Evolutionary conservation across 2,329 filamentous ascomycete genomes (phyloP).

Genomic region (Nigrospora sphaerica): DNA sequence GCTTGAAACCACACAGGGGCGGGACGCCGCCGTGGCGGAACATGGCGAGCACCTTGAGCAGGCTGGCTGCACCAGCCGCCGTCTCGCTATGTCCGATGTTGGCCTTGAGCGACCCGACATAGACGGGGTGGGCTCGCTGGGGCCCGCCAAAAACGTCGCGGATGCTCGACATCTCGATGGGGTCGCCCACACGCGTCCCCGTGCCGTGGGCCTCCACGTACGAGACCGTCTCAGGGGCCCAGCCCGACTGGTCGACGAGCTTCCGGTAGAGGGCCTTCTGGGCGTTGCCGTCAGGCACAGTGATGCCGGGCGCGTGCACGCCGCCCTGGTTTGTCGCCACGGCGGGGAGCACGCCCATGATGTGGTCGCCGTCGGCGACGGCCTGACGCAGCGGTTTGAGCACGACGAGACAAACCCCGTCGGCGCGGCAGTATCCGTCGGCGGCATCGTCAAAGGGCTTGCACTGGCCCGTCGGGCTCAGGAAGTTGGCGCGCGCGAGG

Average conservation of each 20-base stretch:
- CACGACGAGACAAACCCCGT: slow-evolving; percentile 39
- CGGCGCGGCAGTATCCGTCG: slow-evolving; percentile 47
- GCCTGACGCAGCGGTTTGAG: slow-evolving; percentile 44
- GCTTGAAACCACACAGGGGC: slow-evolving; percentile 15
- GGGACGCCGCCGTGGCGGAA: slow-evolving; percentile 16
- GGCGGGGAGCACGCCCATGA: slow-evolving; percentile 33
- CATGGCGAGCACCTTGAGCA: slow-evolving; percentile 26
- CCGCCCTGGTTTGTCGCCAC: slow-evolving; percentile 28
- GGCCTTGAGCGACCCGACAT: slow-evolving; percentile 21
- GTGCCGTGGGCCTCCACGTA: slow-evolving; percentile 37
- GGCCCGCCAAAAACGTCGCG: slow-evolving; percentile 8
- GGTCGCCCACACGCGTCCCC: slow-evolving; percentile 30
- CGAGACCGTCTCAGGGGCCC: not conserved
- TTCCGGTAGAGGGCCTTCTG: slow-evolving; percentile 22
- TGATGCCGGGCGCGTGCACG: slow-evolving; percentile 15
- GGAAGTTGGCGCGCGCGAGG: slow-evolving; percentile 25
- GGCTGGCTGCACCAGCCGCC: slow-evolving; percentile 18
- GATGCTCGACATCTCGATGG: slow-evolving; percentile 14
- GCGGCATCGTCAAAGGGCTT: slow-evolving; percentile 40
- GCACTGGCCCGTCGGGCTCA: slow-evolving; percentile 37
- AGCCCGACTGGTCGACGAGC: slow-evolving; percentile 11
- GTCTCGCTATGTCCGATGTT: slow-evolving; percentile 23
- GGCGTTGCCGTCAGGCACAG: slow-evolving; percentile 15
- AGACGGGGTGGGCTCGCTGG: not conserved
- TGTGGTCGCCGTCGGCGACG: slow-evolving; percentile 39